Conservation (phyloP, 2,329 filamentous ascomycete genomes). For the Fusarium luffae region DNA sequence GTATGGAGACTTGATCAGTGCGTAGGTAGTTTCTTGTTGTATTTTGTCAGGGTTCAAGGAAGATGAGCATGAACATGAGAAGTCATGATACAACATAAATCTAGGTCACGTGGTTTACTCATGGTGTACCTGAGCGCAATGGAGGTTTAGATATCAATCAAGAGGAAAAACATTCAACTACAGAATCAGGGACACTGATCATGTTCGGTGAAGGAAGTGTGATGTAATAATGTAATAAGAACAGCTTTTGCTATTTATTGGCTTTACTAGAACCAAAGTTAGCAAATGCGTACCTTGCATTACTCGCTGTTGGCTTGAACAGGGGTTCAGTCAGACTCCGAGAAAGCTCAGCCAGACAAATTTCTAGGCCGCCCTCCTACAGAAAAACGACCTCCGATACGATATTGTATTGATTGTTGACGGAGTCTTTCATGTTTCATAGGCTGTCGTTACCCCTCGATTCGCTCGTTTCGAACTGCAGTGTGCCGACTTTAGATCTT, state of each 20-base stretch:
- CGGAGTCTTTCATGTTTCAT: conserved; percentile 36
- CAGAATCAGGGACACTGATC: neutral
- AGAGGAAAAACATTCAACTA: neutral
- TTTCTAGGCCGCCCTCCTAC: conserved; percentile 20
- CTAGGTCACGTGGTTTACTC: conserved; percentile 24
- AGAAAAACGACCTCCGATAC: neutral
- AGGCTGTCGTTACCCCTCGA: conserved; percentile 29
- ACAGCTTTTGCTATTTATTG: conserved; percentile 2
- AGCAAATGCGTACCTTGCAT: conserved; percentile 34
- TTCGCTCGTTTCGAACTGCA: neutral
- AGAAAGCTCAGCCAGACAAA: conserved; percentile 32
- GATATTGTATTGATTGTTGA: conserved; percentile 15
- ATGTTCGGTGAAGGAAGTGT: neutral
- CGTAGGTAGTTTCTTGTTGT: neutral
- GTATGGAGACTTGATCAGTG: neutral
- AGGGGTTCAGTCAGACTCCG: conserved; percentile 21
- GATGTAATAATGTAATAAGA: neutral
- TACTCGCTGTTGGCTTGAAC: conserved; percentile 22
- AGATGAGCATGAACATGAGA: neutral
- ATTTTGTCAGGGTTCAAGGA: neutral
- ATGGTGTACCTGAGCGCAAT: neutral
- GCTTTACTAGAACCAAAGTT: neutral
- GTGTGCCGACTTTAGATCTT: conserved; percentile 19
- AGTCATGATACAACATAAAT: neutral
- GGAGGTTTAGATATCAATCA: neutral